Evolutionary conservation across 805 yeast species (phyloP).

Genomic region (Kazachstania bromeliacearum): DNA sequence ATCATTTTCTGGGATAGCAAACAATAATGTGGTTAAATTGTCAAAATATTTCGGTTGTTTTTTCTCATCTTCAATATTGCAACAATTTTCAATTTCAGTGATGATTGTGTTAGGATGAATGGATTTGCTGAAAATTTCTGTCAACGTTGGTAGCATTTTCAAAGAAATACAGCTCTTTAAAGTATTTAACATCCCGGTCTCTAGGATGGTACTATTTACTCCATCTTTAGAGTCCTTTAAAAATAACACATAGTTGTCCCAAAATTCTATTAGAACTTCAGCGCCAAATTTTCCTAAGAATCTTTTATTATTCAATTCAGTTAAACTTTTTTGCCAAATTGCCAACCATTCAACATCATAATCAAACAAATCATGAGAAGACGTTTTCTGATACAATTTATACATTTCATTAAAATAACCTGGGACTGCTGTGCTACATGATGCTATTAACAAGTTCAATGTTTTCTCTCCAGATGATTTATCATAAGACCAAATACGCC

Average conservation of each 20-base stretch:
- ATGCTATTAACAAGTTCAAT: conserved; percentile 38
- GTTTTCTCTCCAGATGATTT: conserved; percentile 41
- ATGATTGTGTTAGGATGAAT: conserved; percentile 12
- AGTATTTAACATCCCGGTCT: conserved; percentile 11
- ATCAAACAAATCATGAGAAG: conserved; percentile 13
- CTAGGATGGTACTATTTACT: background rate
- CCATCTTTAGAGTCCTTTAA: conserved; percentile 6
- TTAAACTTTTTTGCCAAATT: conserved; percentile 24
- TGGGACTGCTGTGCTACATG: conserved; percentile 46
- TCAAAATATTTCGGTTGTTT: conserved; percentile 4
- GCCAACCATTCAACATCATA: conserved; percentile 17
- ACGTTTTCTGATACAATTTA: conserved; percentile 13
- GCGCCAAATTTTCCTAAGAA: conserved; percentile 27
- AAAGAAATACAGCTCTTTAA: conserved; percentile 13
- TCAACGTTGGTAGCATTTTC: conserved; percentile 12
- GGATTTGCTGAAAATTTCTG: conserved; percentile 12
- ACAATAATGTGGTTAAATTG: conserved; percentile 10
- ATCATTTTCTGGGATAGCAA: conserved; percentile 10
- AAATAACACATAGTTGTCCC: conserved; percentile 22
- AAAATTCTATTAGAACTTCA: conserved; percentile 25
- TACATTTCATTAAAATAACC: conserved; percentile 34
- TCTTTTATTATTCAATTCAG: conserved; percentile 22
- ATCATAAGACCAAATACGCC: conserved; percentile 44
- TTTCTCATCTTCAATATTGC: conserved; percentile 6
- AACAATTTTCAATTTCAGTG: conserved; percentile 5